Evolutionary conservation across 176 grass and related monocot species (phyloP).

Genomic region (Areca catechu): DNA sequence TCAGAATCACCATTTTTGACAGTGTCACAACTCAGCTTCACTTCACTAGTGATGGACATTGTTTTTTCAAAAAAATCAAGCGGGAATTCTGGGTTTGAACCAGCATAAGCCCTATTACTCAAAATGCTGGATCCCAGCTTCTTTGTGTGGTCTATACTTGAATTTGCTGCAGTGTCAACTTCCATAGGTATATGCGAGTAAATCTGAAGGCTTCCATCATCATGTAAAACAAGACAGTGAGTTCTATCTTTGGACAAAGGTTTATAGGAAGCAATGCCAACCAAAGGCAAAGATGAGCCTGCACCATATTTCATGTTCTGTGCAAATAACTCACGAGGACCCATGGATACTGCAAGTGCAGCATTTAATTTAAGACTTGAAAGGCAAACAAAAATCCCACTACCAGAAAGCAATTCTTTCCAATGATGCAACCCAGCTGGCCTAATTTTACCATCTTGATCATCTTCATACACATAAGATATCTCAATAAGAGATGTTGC

Average conservation of each 20-base stretch:
- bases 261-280: constrained; percentile 88
- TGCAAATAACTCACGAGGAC: constrained; percentile 51
- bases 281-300: constrained; percentile 57
- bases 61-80: constrained; percentile 98
- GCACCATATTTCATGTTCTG: constrained; percentile 72
- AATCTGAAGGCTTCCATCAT: constrained; percentile 98
- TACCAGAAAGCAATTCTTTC: constrained; percentile 81
- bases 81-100: constrained; percentile 72
- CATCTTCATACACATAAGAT: constrained; percentile 67
- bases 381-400: constrained; percentile 70
- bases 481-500: constrained; percentile 52
- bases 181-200: constrained; percentile 60
- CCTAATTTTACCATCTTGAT: constrained; percentile 71
- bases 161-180: constrained; percentile 36
- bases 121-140: constrained; percentile 81
- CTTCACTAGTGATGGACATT: constrained; percentile 65
- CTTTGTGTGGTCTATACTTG: constrained; percentile 72
- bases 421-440: constrained; percentile 70
- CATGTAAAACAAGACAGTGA: constrained; percentile 87
- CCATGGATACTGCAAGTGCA: constrained; percentile 54
- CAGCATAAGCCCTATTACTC: constrained; percentile 51
- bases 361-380: constrained; percentile 70
- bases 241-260: constrained; percentile 95
- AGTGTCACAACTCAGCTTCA: constrained; percentile 71
- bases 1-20: constrained; percentile 81